These are phyloP conservation scores for Colletotrichum tabaci DNA, from an alignment of 2,329 filamentous ascomycete genomes.

Conservation along the genomic window DNA sequence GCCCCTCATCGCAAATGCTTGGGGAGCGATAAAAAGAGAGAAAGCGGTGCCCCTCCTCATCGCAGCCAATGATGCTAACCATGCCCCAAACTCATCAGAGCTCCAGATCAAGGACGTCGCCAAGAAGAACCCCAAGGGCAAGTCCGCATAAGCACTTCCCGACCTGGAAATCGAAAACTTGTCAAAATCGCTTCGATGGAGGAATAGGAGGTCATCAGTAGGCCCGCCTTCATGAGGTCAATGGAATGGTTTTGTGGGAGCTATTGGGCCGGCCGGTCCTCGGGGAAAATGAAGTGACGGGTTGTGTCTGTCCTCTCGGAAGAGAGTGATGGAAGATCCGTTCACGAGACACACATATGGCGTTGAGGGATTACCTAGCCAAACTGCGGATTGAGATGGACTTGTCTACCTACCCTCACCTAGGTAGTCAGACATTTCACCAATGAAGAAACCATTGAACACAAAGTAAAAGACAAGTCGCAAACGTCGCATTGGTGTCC, in stretches of 20 bases:
- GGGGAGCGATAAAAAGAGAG: too few species aligned
- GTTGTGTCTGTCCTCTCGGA: conserved; percentile 7
- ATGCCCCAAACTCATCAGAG: conserved; percentile 53
- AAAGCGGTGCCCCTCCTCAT: not conserved
- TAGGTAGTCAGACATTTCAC: conserved; percentile 47
- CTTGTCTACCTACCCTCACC: conserved; percentile 24
- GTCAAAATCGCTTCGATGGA: conserved; percentile 36
- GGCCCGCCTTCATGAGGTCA: conserved; percentile 29
- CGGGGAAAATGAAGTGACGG: conserved; percentile 19
- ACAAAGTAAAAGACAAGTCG: conserved; percentile 40
- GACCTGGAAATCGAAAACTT: conserved; percentile 11
- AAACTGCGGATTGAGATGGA: conserved; percentile 57
- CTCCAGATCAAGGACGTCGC: conserved; percentile 68
- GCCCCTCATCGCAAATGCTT: too few species aligned
- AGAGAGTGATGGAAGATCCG: conserved; percentile 10
- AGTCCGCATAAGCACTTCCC: conserved; percentile 52
- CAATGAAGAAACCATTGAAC: conserved; percentile 41
- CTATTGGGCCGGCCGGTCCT: conserved; percentile 31
- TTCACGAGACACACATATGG: conserved; percentile 56
- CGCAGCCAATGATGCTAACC: conserved; percentile 14
- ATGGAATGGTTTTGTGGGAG: conserved; percentile 36
- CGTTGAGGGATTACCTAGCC: conserved; percentile 67
- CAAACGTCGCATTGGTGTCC: not conserved
- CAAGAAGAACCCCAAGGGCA: conserved; percentile 67
- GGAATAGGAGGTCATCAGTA: conserved; percentile 40